These are phyloP conservation scores for Trichoderma cornu-damae DNA, from an alignment of 2,329 filamentous ascomycete genomes.

Conservation along the genomic window DNA sequence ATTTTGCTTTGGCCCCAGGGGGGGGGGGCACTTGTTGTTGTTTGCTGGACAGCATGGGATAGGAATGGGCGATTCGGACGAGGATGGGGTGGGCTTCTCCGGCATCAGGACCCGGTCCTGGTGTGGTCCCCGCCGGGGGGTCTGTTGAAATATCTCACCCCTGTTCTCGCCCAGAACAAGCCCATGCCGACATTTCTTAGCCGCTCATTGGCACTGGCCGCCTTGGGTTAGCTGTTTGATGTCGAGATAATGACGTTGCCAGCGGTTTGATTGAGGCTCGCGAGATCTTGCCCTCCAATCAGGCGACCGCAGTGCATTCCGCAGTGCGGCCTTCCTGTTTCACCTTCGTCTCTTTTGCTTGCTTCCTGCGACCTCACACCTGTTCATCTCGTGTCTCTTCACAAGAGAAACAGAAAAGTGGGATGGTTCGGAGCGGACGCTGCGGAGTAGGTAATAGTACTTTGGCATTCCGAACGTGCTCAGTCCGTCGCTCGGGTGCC, in stretches of 20 bases:
- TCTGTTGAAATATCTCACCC: constrained; percentile 14
- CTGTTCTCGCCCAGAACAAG: constrained; percentile 8
- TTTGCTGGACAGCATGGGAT: constrained; percentile 4
- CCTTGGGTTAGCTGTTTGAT: constrained; percentile 8
- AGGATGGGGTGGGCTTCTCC: constrained; percentile 10
- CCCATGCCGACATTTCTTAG: constrained; percentile 12
- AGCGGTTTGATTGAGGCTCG: constrained; percentile 6
- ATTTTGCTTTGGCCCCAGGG: constrained; percentile 8
- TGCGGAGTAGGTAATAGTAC: constrained; percentile 9
- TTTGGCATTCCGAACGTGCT: not conserved
- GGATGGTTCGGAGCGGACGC: not conserved
- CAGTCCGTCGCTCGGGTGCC: constrained; percentile 12
- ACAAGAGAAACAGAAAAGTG: not conserved
- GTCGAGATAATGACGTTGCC: constrained; percentile 19
- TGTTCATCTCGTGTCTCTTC: not conserved
- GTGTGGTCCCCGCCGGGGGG: constrained; percentile 18
- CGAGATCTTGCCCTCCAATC: constrained; percentile 12
- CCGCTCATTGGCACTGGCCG: constrained; percentile 13
- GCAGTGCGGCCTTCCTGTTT: constrained; percentile 10
- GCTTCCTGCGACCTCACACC: not conserved
- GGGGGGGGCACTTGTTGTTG: too few relatives aligned
- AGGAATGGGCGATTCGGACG: not conserved
- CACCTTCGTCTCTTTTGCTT: constrained; percentile 11
- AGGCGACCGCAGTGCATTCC: constrained; percentile 6
- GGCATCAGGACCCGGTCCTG: constrained; percentile 15